Evolutionary conservation across 2,329 filamentous ascomycete genomes (phyloP).

Genomic region (Beauveria brongniartii): DNA sequence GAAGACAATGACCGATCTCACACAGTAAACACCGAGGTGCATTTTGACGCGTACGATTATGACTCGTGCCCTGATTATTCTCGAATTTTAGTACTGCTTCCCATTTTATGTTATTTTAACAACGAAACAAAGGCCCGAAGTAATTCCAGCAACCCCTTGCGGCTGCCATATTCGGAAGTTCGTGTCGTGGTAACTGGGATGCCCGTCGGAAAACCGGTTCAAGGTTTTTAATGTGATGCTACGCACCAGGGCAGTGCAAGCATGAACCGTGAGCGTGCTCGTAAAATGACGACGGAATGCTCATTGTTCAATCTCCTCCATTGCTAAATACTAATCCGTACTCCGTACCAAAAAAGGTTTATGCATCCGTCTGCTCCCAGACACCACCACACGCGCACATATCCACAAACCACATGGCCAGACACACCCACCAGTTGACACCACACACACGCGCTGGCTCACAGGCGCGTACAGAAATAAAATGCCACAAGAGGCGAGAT

Average conservation of each 20-base stretch:
- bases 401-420: not conserved
- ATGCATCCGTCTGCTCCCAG: not conserved
- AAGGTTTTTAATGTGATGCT: not conserved
- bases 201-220: constrained; percentile 2
- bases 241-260: not conserved
- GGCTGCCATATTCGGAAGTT: not conserved
- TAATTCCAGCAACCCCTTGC: not conserved
- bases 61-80: not conserved
- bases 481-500: not conserved
- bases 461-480: not conserved
- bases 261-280: not conserved
- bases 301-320: not conserved
- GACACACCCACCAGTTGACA: not conserved
- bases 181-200: not conserved
- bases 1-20: not conserved
- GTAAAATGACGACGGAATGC: not conserved
- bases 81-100: not conserved
- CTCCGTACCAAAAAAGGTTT: no score
- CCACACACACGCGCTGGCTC: not conserved
- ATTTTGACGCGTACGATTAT: not conserved
- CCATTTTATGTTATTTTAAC: not conserved
- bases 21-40: constrained; percentile 4
- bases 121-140: not conserved
- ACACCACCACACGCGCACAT: not conserved
- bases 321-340: no score